Percentiles rank a stretch among this genome's conserved stretches.
phyloP scores from a whole-genome alignment of 148 eudicot species.

The Arbutus unedo region DNA sequence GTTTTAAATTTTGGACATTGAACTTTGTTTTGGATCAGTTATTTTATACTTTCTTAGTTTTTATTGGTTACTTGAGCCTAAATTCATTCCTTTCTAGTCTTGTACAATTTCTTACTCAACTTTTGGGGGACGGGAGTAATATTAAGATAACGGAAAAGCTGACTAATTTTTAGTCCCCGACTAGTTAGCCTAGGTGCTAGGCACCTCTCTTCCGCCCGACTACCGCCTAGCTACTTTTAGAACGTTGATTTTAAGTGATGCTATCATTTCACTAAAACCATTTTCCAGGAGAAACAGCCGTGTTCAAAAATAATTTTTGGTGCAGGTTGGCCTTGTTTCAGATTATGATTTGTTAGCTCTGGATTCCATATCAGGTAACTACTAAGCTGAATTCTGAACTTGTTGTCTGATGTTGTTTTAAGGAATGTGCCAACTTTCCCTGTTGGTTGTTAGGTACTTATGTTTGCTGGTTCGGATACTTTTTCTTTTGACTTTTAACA shows the following conservation, averaged over 20 bases:
- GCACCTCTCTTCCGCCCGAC: no score
- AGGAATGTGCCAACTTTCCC: background rate
- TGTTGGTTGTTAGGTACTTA: background rate
- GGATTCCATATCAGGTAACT: constrained; percentile 57
- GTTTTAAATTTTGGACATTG: no score
- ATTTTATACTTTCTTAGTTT: no score
- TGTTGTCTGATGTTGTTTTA: constrained; percentile 11
- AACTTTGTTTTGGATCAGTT: no score
- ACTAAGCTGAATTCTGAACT: background rate
- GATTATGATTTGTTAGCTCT: constrained; percentile 1
- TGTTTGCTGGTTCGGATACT: background rate
- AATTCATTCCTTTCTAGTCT: no score
- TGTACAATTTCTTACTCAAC: no score
- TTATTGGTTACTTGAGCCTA: no score
- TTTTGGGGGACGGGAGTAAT: no score
- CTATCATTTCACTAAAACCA: background rate
- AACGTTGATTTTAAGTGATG: background rate
- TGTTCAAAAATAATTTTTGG: background rate
- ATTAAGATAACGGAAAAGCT: no score
- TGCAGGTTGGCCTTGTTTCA: background rate
- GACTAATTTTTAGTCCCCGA: no score
- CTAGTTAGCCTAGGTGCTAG: no score
- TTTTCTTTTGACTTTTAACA: background rate
- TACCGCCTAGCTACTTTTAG: no score
- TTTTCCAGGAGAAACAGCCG: background rate